Percentiles rank a stretch among this genome's conserved stretches.
Conservation (phyloP, 208 protist species). For the Trypanosoma melophagium region DNA sequence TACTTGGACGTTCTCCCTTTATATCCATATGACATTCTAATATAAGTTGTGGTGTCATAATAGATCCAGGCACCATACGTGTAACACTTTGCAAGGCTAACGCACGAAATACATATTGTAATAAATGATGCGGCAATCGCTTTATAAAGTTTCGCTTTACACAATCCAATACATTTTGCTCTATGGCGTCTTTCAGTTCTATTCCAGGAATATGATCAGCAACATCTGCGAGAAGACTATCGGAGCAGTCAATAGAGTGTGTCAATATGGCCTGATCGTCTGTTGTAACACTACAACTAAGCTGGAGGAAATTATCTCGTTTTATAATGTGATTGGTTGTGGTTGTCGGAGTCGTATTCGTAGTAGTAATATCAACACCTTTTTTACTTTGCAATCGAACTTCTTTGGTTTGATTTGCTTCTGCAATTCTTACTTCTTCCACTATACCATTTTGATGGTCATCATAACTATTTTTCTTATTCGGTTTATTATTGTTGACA, state of each 20-base stretch:
- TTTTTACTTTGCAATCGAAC: too few species aligned
- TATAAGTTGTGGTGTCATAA: slow-evolving; percentile 35
- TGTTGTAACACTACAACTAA: too few species aligned
- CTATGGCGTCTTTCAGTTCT: slow-evolving; percentile 3
- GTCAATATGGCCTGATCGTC: too few species aligned
- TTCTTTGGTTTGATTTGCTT: too few species aligned
- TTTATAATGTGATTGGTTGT: too few species aligned
- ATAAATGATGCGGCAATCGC: slow-evolving; percentile 44
- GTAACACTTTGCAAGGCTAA: slow-evolving; percentile 60
- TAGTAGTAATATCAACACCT: too few species aligned
- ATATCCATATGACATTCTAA: slow-evolving; percentile 58
- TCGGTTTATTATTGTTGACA: slow-evolving; percentile 19
- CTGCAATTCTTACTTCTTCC: too few species aligned
- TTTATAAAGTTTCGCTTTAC: slow-evolving; percentile 16
- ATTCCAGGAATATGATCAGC: too few species aligned
- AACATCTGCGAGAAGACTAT: too few species aligned
- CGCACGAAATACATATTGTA: slow-evolving; percentile 42
- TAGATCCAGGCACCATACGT: slow-evolving; percentile 42
- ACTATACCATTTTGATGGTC: neutral
- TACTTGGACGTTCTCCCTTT: slow-evolving; percentile 46
- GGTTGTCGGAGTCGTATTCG: too few species aligned
- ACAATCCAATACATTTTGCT: slow-evolving; percentile 4
- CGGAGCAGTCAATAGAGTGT: too few species aligned
- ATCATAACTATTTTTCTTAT: slow-evolving; percentile 9
- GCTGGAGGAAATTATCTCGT: too few species aligned